Evolutionary conservation across 148 eudicot genomes (phyloP), one percentile per base, ranked within the genome.

Genomic region (Fallopia convolvulus): DNA sequence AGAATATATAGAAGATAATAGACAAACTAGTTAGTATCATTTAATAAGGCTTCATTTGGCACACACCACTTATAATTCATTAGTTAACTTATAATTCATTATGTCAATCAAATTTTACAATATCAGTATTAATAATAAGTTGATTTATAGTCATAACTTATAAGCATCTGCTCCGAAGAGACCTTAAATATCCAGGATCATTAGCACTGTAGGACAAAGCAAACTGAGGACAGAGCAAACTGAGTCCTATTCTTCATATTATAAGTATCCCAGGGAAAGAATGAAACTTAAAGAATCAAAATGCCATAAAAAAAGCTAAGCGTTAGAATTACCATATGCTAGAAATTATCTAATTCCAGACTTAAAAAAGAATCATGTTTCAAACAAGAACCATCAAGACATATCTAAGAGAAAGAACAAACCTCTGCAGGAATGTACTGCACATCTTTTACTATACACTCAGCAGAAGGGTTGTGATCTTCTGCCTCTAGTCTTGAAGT

Each of bases 361-460:
- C 21, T 33, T 26, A 14, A 36, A 17, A 68, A 68, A 36, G 17
- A 42, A 68, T 68, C 21, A 39, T 1, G 23, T 6, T 39, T 32
- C 72, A 33, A 66, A 15, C 72, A 66, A 33, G 40, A 66, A 61
- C n/a, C 76, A 74, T 40, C 66, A 77, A 78, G 56, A 74, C 39
- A 53, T 55, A 41, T 55, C 8, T 40, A 78, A 75, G 76, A 60
- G 76, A 77, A 77, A 61, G 78, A 77, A 56, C 75, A 77, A 66
- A 95, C 99, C 97, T 95, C 97, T 77, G 99, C 99, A 49, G 86
- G 87, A 84, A 95, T 91, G 44, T 89, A 83, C 80, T 92, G 97
- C 79, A 93, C 93, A 77, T 95, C 99, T 82, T 91, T 91, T 61
- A 95, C 97, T 71, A 85, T 81, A 80, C 91, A 95, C 79, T 88